A percentile compares a stretch with the other conserved stretches of the same genome.
These are phyloP conservation scores for Lipomyces starkeyi DNA, from an alignment of 805 yeast genomes.

Conservation along the genomic window DNA sequence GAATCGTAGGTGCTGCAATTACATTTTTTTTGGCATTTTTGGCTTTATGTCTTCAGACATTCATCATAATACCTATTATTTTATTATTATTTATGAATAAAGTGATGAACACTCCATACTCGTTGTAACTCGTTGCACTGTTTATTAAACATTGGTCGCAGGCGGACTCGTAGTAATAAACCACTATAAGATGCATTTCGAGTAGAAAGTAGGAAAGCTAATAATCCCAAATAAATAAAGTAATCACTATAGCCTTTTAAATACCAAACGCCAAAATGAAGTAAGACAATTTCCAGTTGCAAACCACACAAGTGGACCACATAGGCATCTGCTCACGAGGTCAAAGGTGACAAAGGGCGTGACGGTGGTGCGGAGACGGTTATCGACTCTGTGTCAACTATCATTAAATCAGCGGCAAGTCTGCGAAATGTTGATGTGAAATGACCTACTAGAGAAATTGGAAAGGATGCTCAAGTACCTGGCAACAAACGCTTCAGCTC, in stretches of 20 bases:
- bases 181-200: not conserved
- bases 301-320: not conserved
- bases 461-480: conserved; percentile 18
- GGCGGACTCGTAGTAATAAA: not conserved
- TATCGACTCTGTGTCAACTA: conserved; percentile 18
- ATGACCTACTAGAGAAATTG: conserved; percentile 16
- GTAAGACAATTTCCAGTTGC: not conserved
- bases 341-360: conserved; percentile 13
- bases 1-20: conserved; percentile 5
- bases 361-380: conserved; percentile 22
- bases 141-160: too few relatives aligned
- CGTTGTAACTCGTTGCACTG: too few relatives aligned
- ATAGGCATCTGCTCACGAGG: not conserved
- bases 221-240: not conserved
- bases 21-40: not conserved
- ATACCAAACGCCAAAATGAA: not conserved
- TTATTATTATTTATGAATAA: too few relatives aligned
- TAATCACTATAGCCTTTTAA: not conserved
- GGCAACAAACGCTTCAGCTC: conserved; percentile 30
- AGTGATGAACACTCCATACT: not conserved
- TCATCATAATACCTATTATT: too few relatives aligned
- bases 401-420: not conserved
- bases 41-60: not conserved
- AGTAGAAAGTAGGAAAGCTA: not conserved
- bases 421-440: not conserved